Conservation (phyloP, 495 filamentous ascomycete genomes). For the Aspergillus ostianus region DNA sequence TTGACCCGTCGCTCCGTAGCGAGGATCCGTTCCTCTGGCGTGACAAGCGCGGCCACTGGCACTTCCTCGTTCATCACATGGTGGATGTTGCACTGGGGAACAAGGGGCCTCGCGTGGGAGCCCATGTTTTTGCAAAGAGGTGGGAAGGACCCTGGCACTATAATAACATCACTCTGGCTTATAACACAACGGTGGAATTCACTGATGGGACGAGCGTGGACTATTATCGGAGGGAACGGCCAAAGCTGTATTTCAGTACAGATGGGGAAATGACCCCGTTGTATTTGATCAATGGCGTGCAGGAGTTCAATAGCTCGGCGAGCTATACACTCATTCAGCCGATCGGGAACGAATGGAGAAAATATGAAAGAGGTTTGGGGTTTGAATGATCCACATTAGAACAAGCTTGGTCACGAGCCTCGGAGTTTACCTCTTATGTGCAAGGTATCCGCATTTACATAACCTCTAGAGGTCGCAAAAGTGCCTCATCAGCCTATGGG, state of each 20-base stretch:
- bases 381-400: neutral
- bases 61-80: slow-evolving; percentile 37
- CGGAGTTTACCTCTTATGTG: too few species aligned
- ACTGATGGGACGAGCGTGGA: slow-evolving; percentile 29
- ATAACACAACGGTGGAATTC: slow-evolving; percentile 35
- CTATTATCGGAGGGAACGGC: slow-evolving; percentile 37
- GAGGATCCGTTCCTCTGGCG: slow-evolving; percentile 44
- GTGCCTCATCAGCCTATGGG: neutral
- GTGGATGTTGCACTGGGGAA: slow-evolving; percentile 30
- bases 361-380: neutral
- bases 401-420: too few species aligned
- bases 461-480: too few species aligned
- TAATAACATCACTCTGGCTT: slow-evolving; percentile 29
- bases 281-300: slow-evolving; percentile 36
- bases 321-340: slow-evolving; percentile 32
- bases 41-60: slow-evolving; percentile 40
- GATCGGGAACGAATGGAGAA: slow-evolving; percentile 15
- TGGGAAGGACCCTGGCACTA: slow-evolving; percentile 40
- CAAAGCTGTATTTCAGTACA: slow-evolving; percentile 40
- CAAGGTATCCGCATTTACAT: too few species aligned
- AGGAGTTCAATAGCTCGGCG: slow-evolving; percentile 18
- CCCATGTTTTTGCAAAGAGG: slow-evolving; percentile 34
- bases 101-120: slow-evolving; percentile 32
- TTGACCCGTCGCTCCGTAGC: slow-evolving; percentile 14
- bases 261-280: slow-evolving; percentile 39